Conservation (phyloP, 441 rosid genomes). For the Biscutella laevigata region DNA sequence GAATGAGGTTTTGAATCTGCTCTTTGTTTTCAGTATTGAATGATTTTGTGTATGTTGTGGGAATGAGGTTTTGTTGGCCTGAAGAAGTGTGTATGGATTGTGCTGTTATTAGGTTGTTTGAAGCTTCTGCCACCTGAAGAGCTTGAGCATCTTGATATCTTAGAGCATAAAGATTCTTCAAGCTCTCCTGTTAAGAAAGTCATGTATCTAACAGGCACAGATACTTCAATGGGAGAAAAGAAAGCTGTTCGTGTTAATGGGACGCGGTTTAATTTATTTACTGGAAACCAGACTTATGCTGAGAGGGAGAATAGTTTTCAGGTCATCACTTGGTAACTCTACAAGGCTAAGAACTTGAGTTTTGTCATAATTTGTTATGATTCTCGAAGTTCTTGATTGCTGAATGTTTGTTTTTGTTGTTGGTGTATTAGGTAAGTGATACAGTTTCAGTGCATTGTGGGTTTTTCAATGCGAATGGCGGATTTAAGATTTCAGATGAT, state of each 20-base stretch:
- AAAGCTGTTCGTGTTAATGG: constrained; percentile 28
- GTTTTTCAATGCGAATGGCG: constrained; percentile 69
- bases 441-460: constrained; percentile 71
- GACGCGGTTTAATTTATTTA: constrained; percentile 68
- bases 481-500: constrained; percentile 56
- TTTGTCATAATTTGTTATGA: no score
- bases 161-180: constrained; percentile 33
- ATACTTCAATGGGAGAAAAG: constrained; percentile 17
- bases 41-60: neutral
- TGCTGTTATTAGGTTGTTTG: constrained; percentile 82
- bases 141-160: constrained; percentile 59
- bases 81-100: constrained; percentile 14
- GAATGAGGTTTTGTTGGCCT: neutral
- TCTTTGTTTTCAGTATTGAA: no score
- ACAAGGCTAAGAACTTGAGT: constrained; percentile 9
- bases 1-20: no score
- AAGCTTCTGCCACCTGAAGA: constrained; percentile 67
- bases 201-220: constrained; percentile 41
- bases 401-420: neutral
- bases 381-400: no score
- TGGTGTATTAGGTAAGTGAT: constrained; percentile 50
- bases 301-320: constrained; percentile 77
- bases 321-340: constrained; percentile 38
- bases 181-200: constrained; percentile 46
- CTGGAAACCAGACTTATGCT: constrained; percentile 70